Evolutionary conservation across 176 grass and related monocot species (phyloP), one percentile per base, ranked within the genome.

Genomic region (Oryza longistaminata): DNA sequence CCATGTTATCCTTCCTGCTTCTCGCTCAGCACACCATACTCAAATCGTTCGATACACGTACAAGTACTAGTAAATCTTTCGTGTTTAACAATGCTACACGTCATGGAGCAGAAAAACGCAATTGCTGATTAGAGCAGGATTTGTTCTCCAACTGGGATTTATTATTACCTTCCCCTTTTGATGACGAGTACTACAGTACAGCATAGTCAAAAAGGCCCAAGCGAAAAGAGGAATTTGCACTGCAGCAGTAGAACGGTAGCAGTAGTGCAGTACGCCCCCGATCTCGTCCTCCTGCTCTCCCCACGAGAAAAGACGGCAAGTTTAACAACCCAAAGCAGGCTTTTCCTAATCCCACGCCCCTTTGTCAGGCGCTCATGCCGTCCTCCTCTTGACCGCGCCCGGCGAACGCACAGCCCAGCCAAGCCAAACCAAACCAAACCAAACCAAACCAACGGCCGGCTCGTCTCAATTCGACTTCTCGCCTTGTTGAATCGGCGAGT

Each of bases 251-350:
- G 4, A 14, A 14, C 49, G 6, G 49, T n/a, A n/a, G n/a, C 4
- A 16, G 4, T 1, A 17, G 14, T 52, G 69, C 53, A 9, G 53
- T 33, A 6, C 22, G 61, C 61, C 3, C 37, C 52, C 6, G 53
- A 58, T 58, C 53, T 58, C 50, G 1, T 17, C 17, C 46, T 17
- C 17, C 46, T 44, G 76, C 70, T 14, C 81, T 27, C 5, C 71
- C 75, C 82, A 89, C 82, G 71, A 86, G 73, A 66, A 77, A 81
- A 72, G 65, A 43, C 12, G 17, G 45, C 81, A 58, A 26, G 65
- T 62, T 84, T 81, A 89, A 85, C 78, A 81, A 82, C 73, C 83
- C 72, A 64, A 77, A 77, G 40, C 77, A 72, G 66, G 66, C 53
- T 66, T 84, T 70, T 58, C 77, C 39, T 75, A 75, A 85, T 81